Percentiles rank a stretch among this genome's conserved stretches.
These are phyloP conservation scores for Lasiosphaeria hispida DNA, from an alignment of 495 filamentous ascomycete species.

Conservation along the genomic window DNA sequence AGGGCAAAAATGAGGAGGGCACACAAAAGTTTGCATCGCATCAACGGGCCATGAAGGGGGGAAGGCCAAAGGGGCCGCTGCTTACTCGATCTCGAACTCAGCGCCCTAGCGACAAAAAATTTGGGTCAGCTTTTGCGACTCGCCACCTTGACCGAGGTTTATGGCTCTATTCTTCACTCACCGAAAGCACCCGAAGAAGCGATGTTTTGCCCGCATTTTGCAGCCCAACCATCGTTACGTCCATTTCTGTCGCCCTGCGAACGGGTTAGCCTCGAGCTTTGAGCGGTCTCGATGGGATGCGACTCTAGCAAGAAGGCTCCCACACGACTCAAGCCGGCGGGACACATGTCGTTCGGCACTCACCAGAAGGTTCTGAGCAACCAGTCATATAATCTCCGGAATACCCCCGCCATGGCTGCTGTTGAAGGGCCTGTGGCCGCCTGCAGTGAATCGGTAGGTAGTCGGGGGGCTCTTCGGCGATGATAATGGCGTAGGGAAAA, in stretches of 20 bases:
- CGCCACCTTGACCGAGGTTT: not conserved
- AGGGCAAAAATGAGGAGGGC: constrained; percentile 15
- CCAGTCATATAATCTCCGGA: constrained; percentile 97
- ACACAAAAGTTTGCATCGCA: constrained; percentile 10
- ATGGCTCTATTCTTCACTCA: constrained; percentile 51
- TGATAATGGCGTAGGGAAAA: constrained; percentile 1
- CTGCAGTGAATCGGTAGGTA: constrained; percentile 4
- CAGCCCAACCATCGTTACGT: constrained; percentile 98
- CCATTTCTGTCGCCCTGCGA: constrained; percentile 94
- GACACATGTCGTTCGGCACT: constrained; percentile 41
- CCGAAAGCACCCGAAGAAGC: constrained; percentile 86
- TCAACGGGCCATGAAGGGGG: constrained; percentile 5
- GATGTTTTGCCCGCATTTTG: constrained; percentile 99
- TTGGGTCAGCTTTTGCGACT: constrained; percentile 12
- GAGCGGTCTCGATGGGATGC: constrained; percentile 13
- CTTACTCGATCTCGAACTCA: constrained; percentile 99
- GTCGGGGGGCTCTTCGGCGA: constrained; percentile 18
- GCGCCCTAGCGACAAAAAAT: constrained; percentile 64
- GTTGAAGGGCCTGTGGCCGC: not conserved
- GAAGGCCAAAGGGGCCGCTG: constrained; percentile 7
- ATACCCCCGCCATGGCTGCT: constrained; percentile 45
- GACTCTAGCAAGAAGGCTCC: constrained; percentile 11
- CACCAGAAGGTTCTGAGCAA: constrained; percentile 97
- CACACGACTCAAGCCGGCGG: constrained; percentile 9
- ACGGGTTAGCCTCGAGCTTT: constrained; percentile 25